Evolutionary conservation across 371 early-diverging fungal species (phyloP), one percentile per base, ranked within the genome.

Genomic region (Mycotypha africana): DNA sequence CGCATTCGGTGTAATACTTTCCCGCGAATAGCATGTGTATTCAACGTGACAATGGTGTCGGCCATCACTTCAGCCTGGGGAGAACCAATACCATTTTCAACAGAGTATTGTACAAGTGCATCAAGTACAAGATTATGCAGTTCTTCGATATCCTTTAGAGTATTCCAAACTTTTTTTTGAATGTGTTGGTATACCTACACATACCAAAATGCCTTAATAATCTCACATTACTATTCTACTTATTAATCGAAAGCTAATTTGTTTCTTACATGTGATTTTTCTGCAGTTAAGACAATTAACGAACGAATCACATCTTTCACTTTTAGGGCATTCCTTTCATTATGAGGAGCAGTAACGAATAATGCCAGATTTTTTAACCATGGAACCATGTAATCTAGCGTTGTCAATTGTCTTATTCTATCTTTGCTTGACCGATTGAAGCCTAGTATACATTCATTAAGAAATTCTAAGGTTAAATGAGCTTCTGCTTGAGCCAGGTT

Each of bases 341-440:
- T 41, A 12, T 36, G 20, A 3, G 48, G 42, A 1, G 25, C 40
- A 35, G 67, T 59, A 16, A 59, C 65, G 42, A 78, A 84, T 37
- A 71, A 62, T 12, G 76, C 79, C 30, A 94, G 60, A 41, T 91
- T 91, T 4, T 70, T 61, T 33, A 92, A 48, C 95, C 93, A 95
- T 1, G 93, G 95, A 15, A 83, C 76, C 66, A 91, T 81, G 51
- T 91, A 93, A 55, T 92, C 88, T 45, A 95, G 66, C 26, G 88
- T 85, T 33, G 85, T 72, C 20, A 85, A 78, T 50, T 88, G 88
- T 51, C 74, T 62, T 15, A 42, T 4, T 17, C 41, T 14, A 20
- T 79, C 77, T 28, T 67, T 76, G 25, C 67, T 78, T 0, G 88
- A 81, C 63, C 81, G 80, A 39, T 80, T 73, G 51, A 91, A 86